Base-by-base conservation (phyloP, 176 grass and related monocot genomes). In the Oropetium thomaeum region DNA sequence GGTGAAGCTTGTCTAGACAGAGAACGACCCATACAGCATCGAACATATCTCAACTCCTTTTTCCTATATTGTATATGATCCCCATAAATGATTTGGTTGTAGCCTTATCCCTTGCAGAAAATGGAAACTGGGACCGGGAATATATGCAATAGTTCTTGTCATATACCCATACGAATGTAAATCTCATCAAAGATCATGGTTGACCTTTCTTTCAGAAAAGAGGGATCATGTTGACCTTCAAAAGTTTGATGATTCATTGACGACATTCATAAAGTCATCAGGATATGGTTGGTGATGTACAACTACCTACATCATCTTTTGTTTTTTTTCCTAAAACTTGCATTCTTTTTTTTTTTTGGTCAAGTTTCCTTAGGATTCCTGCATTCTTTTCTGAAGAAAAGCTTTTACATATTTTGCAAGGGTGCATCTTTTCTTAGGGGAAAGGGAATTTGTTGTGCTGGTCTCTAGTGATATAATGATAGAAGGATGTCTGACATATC, bases 161-260 rank as follows among this genome's bases (percentile, higher is more conserved):
- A 60, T 17, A 9, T 2, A n/a, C n/a, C n/a, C n/a, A n/a, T n/a
- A n/a, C n/a, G n/a, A n/a, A n/a, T n/a, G n/a, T n/a, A n/a, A n/a
- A n/a, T n/a, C n/a, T n/a, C n/a, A n/a, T n/a, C n/a, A n/a, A n/a
- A n/a, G n/a, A n/a, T n/a, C n/a, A n/a, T n/a, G n/a, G n/a, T n/a
- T n/a, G n/a, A n/a, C n/a, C n/a, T n/a, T n/a, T n/a, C n/a, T n/a
- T n/a, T n/a, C n/a, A n/a, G n/a, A n/a, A n/a, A n/a, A n/a, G n/a
- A n/a, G n/a, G n/a, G n/a, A n/a, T n/a, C 73, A 33, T 23, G 57
- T 47, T 62, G 73, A 75, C 73, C 39, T 75, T 62, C 6, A 5
- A 55, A 33, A 47, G 73, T 47, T 44, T 55, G 72, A 30, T 74
- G 55, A 44, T 75, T 20, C 30, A 17, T 23, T 75, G 57, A 75